A percentile compares a stretch with the other conserved stretches of the same genome.
These are phyloP conservation scores for Tylopilus sp. DNA, from an alignment of 1,284 basidiomycete species.

Conservation along the genomic window DNA sequence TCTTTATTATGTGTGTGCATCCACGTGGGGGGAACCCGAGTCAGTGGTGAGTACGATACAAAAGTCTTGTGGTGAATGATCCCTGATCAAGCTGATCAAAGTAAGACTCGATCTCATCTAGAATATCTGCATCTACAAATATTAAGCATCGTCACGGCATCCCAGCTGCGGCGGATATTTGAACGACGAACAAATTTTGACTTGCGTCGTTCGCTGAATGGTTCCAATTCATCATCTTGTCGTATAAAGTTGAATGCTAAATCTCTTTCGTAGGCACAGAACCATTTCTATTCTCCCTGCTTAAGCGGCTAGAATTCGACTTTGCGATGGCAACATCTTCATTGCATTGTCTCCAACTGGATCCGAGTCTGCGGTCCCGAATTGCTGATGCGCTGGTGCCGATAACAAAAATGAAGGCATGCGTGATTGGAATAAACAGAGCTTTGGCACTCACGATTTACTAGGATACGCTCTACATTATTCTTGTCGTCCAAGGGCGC, in stretches of 20 bases:
- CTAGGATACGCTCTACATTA: slow-evolving; percentile 87
- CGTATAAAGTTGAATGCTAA: background rate
- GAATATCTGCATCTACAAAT: slow-evolving; percentile 95
- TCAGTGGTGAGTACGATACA: slow-evolving; percentile 69
- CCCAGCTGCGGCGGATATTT: slow-evolving; percentile 84
- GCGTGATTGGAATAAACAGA: slow-evolving; percentile 13
- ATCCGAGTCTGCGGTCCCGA: slow-evolving; percentile 62
- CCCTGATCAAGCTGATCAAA: slow-evolving; percentile 43
- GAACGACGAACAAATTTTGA: slow-evolving; percentile 90
- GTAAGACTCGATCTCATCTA: slow-evolving; percentile 87
- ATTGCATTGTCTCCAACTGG: slow-evolving; percentile 76
- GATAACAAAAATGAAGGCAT: slow-evolving; percentile 73
- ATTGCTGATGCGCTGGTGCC: slow-evolving; percentile 77
- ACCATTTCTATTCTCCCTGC: slow-evolving; percentile 69
- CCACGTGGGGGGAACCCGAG: slow-evolving; percentile 91
- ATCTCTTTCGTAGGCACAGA: slow-evolving; percentile 63
- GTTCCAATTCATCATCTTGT: slow-evolving; percentile 35
- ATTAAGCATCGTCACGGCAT: slow-evolving; percentile 81
- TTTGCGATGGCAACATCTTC: slow-evolving; percentile 79
- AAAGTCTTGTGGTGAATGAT: slow-evolving; percentile 1
- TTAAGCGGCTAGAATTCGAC: slow-evolving; percentile 71
- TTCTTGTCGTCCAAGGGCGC: slow-evolving; percentile 74
- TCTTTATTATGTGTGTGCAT: slow-evolving; percentile 87
- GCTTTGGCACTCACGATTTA: slow-evolving; percentile 8
- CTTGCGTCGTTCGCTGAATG: slow-evolving; percentile 78